Base-by-base conservation (phyloP, 2,329 filamentous ascomycete genomes). In the Colletotrichum higginsianum region DNA sequence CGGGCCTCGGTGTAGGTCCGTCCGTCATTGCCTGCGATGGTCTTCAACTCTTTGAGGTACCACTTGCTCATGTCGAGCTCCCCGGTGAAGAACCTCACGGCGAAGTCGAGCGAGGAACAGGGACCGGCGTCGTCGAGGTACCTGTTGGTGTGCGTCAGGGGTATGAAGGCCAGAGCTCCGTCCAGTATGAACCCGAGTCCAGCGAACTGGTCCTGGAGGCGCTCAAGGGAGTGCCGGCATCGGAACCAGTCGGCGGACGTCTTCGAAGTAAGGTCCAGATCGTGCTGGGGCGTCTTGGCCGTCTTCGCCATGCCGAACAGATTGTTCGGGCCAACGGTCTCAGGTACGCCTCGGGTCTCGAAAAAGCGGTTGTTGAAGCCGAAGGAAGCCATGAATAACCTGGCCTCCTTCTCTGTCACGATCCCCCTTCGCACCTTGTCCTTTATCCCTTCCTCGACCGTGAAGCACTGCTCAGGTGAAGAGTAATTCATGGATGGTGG, bases 41-140 rank as follows among this genome's bases (percentile, higher is more conserved):
- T 84, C 57, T 71, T 78, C 42, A 82, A 77, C 78, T 87, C 84
- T 52, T 79, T 77, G 47, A 88, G 65, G 75, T 83, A 79, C 85
- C 86, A 88, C 26, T 79, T 60, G 8, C 75, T 74, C 52, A 86
- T 11, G 62, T 86, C 79, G 0, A 85, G 66, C 0, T 81, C 79
- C 0, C 78, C 80, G 1, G 76, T 77, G 70, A 86, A 84, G 8
- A 86, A 73, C 0, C 86, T 78, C 67, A 88, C 67, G 4, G 87
- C 82, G 75, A 88, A 88, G 73, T 88, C 86, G n/a, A 88, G 74
- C 12, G 81, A 84, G 2, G 82, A 84, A 62, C 82, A 86, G 2
- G 85, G 84, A 8, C 74, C 80, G 0, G 79, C 79, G 47, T 88
- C 85, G 2, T 84, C 81, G 47, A 87, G 79, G 74, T 80, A 84